phyloP scores from a whole-genome alignment of 2,329 filamentous ascomycete genomes.

The Colletotrichum australisinense region DNA sequence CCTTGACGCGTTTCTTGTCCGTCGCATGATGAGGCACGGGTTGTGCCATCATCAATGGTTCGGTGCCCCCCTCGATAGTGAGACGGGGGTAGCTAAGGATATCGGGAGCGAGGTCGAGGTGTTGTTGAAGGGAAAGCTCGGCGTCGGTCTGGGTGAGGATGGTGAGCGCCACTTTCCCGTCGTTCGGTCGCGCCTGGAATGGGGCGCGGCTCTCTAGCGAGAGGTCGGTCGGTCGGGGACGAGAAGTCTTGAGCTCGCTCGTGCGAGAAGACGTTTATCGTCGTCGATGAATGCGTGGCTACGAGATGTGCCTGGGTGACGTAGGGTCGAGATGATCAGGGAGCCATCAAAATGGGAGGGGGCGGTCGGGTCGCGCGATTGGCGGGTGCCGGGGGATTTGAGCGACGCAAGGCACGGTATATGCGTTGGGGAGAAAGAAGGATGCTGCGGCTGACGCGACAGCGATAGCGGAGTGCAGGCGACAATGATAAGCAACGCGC shows the following conservation, averaged over 20 bases:
- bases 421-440: conserved; percentile 16
- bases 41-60: conserved; percentile 78
- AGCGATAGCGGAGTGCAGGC: conserved; percentile 25
- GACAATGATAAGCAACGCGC: conserved; percentile 15
- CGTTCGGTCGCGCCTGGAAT: conserved; percentile 36
- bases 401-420: conserved; percentile 32
- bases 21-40: conserved; percentile 75
- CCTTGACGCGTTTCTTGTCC: conserved; percentile 88
- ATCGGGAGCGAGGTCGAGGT: conserved; percentile 66
- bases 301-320: conserved; percentile 34
- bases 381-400: conserved; percentile 31
- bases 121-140: conserved; percentile 70
- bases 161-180: conserved; percentile 64
- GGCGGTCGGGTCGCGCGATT: conserved; percentile 37
- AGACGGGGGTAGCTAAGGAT: conserved; percentile 61
- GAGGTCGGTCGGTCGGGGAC: conserved; percentile 34
- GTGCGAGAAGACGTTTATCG: conserved; percentile 9
- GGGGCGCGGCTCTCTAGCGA: conserved; percentile 31
- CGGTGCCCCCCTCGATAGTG: conserved; percentile 63
- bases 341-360: conserved; percentile 38
- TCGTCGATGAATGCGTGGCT: conserved; percentile 28
- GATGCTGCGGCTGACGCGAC: conserved; percentile 27
- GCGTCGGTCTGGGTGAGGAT: conserved; percentile 64
- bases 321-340: conserved; percentile 34
- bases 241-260: conserved; percentile 16